Base-by-base conservation (phyloP, 1,284 basidiomycete genomes). In the Microbotryomycetes sp. region DNA sequence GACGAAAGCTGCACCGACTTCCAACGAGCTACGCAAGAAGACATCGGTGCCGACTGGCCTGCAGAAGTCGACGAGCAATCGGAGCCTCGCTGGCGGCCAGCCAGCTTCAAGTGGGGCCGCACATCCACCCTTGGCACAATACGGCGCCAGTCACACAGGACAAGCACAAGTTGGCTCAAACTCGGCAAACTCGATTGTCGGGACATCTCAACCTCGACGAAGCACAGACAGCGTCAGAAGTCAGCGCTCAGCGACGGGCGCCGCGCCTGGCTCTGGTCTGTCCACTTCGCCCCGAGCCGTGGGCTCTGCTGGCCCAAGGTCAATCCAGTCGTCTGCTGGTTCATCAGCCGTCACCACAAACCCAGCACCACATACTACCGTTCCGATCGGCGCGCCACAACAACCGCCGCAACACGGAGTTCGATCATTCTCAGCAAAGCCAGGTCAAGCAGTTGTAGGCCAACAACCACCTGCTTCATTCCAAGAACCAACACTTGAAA, bases 141-240 rank as follows among this genome's bases (percentile, higher is more conserved):
- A 30, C 46, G 36, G 7, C 51, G 46, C 2, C 14, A 23, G 1
- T 36, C 28, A 4, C 30, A 59, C 16, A 54, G 61, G 3, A n/a
- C 57, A 6, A 56, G 53, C 45, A 59, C 61, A 31, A 59, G 58
- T 36, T 22, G 62, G 54, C 42, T 32, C 22, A 63, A 53, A 49
- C n/a, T 59, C 14, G 36, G 50, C 54, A 14, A 48, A 14, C 4
- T 42, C 32, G n/a, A 48, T 19, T 14, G n/a, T 36, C 12, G 52
- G 52, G 25, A 32, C 51, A 6, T 28, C 31, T 1, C 5, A 49
- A 5, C 49, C 56, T 15, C 29, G 64, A 48, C 55, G 56, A 53
- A 63, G 62, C 56, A 60, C 56, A 52, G 65, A 66, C 48, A 63
- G 59, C 54, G 65, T 49, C 22, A 49, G 58, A 25, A 30, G 32